Evolutionary conservation across 495 filamentous ascomycete species (phyloP), one percentile per base, ranked within the genome.

Genomic region (Annulohypoxylon bovei): DNA sequence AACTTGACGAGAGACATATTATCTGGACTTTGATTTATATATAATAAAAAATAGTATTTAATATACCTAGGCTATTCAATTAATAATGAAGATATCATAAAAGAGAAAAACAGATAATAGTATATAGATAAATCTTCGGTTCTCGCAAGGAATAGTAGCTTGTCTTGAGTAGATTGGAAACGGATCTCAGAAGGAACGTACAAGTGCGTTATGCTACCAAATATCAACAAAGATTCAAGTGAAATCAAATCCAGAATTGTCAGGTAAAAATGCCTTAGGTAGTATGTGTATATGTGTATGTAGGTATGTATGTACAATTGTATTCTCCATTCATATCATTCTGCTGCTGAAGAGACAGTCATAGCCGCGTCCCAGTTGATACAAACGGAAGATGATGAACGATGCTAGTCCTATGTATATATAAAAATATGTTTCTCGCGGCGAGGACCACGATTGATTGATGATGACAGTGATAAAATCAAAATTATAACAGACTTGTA

Each of bases 401-500:
- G 53, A 39, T 39, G 28, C 53, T 56, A 56, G 16, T n/a, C n/a
- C 50, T 33, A 35, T 46, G 46, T 50, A 27, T 27, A 18, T 25
- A 14, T 46, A 46, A 11, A 11, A 28, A 59, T 52, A 22, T 58
- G 47, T 46, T 65, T 27, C 40, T 62, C 53, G 55, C 30, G 49
- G 50, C 39, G 39, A 42, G 16, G 39, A 42, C 39, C n/a, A n/a
- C n/a, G n/a, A n/a, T n/a, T n/a, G n/a, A 42, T 42, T 46, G 62
- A 62, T 57, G 39, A 39, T 44, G 54, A 40, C 11, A 47, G 54
- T 39, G 37, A 23, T 49, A 40, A 54, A 53, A 32, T 27, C 25
- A 37, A 70, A 49, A 53, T 14, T 40, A 12, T 28, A 66, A 49
- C 47, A 62, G 44, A 61, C 49, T 66, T 35, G 39, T 71, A 66